Evolutionary conservation across 75 land plant genomes (phyloP).

Genomic region (Sequoiadendron giganteum): DNA sequence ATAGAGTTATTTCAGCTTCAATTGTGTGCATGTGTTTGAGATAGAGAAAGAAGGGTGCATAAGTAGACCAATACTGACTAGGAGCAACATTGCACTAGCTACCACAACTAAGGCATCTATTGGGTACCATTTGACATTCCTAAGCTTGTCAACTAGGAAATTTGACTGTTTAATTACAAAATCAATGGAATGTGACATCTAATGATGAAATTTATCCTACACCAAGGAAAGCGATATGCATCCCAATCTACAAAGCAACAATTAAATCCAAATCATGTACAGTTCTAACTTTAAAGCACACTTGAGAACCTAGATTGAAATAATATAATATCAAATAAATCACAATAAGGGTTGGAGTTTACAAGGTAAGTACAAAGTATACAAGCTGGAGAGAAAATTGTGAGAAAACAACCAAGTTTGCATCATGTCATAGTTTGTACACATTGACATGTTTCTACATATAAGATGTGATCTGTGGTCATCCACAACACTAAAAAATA

Average conservation of each 20-base stretch:
- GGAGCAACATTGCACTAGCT: constrained; percentile 68
- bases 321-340: constrained; percentile 41
- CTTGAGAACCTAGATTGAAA: too few relatives aligned
- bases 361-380: constrained; percentile 48
- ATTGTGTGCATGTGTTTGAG: background rate
- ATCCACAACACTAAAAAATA: background rate
- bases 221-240: constrained; percentile 5
- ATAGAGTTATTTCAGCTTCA: background rate
- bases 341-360: constrained; percentile 36
- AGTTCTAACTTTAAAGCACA: background rate
- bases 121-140: constrained; percentile 63
- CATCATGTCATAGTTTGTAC: background rate
- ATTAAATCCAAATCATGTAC: background rate
- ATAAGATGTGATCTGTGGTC: background rate
- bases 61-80: constrained; percentile 74
- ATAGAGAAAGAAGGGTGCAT: constrained; percentile 14
- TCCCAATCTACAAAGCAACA: background rate
- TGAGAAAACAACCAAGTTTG: background rate
- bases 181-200: background rate
- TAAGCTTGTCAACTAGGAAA: constrained; percentile 61
- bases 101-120: constrained; percentile 53
- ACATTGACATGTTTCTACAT: background rate
- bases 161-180: constrained; percentile 53
- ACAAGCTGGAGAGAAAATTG: background rate
- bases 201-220: constrained; percentile 7